A percentile compares a stretch with the other conserved stretches of the same genome.
phyloP scores from a whole-genome alignment of 2,329 filamentous ascomycete species.

The Aspergillus uvarum region DNA sequence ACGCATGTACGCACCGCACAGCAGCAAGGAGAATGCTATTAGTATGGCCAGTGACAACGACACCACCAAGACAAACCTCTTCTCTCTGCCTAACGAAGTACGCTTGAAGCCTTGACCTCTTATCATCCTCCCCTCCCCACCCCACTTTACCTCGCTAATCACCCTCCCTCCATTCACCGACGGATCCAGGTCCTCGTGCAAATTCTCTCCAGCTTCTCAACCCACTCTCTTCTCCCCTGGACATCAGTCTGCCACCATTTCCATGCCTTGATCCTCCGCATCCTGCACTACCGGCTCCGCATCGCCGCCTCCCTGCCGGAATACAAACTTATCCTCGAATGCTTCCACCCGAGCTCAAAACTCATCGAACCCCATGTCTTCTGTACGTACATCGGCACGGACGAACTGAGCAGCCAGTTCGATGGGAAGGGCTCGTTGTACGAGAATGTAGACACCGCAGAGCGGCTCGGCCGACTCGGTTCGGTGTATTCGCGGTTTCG shows the following conservation, averaged over 20 bases:
- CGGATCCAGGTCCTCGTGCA: constrained; percentile 51
- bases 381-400: constrained; percentile 67
- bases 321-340: constrained; percentile 72
- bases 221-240: constrained; percentile 56
- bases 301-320: constrained; percentile 58
- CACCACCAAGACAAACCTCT: constrained; percentile 17
- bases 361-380: constrained; percentile 67
- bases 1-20: neutral
- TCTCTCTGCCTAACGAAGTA: constrained; percentile 40
- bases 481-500: constrained; percentile 69
- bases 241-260: constrained; percentile 63
- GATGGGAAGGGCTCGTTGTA: constrained; percentile 40
- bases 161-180: neutral
- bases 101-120: neutral
- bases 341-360: constrained; percentile 70
- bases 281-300: constrained; percentile 65
- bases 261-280: constrained; percentile 60
- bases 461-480: constrained; percentile 49
- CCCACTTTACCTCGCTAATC: neutral
- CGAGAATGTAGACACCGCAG: constrained; percentile 30
- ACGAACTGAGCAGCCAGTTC: constrained; percentile 53
- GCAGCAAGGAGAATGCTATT: neutral
- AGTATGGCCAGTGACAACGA: neutral
- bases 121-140: neutral
- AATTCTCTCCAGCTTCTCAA: constrained; percentile 51